phyloP scores from a whole-genome alignment of 176 grass and related monocot genomes.

The Chrysopogon serrulatus region DNA sequence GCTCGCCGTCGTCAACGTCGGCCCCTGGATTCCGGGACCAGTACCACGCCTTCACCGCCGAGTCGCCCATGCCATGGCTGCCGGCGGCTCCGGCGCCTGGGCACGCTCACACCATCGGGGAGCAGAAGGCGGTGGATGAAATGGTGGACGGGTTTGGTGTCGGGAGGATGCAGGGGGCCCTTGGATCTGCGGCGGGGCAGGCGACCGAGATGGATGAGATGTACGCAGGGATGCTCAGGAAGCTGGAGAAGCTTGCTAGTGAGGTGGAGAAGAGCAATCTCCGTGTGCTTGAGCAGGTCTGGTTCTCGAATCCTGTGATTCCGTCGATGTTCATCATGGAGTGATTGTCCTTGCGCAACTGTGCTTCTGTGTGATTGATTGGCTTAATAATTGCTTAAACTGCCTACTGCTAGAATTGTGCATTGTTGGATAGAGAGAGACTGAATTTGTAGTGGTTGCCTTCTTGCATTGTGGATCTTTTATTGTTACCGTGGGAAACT shows the following conservation, averaged over 20 bases:
- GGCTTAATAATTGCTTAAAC: neutral
- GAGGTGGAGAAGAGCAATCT: constrained; percentile 60
- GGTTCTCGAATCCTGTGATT: neutral
- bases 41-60: constrained; percentile 40
- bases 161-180: constrained; percentile 27
- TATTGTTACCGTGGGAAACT: neutral
- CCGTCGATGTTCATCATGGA: neutral
- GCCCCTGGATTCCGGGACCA: constrained; percentile 48
- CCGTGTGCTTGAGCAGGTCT: constrained; percentile 57
- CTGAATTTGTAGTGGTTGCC: neutral
- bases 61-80: constrained; percentile 47
- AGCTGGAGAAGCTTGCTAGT: constrained; percentile 51
- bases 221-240: constrained; percentile 58
- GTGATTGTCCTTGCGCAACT: neutral
- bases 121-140: constrained; percentile 37
- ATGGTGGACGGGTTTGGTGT: constrained; percentile 39
- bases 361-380: neutral
- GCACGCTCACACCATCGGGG: neutral
- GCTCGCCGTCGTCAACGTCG: constrained; percentile 43
- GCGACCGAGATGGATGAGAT: constrained; percentile 39
- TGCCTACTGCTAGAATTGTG: neutral
- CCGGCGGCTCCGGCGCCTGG: neutral
- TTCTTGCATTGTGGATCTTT: neutral
- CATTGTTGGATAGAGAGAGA: neutral
- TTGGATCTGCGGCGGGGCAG: constrained; percentile 10